A percentile compares a stretch with the other conserved stretches of the same genome.
Evolutionary conservation across 768 basidiomycete species (phyloP).

Genomic region (Lactarius akahatsu): DNA sequence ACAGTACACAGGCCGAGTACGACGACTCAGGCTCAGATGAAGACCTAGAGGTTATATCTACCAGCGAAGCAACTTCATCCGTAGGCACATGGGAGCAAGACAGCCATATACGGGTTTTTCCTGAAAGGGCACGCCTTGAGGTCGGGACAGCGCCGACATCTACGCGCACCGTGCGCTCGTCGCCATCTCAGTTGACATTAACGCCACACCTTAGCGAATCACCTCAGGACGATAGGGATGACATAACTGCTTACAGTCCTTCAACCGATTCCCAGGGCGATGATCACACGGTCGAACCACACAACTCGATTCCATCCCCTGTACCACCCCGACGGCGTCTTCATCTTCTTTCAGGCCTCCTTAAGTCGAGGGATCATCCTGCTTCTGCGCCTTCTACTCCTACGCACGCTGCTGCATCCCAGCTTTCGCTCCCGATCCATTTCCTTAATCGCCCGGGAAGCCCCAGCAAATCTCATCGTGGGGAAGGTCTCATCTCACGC

Average conservation of each 20-base stretch:
- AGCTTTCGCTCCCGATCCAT: slow-evolving; percentile 27
- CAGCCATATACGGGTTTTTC: slow-evolving; percentile 6
- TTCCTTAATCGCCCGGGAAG: slow-evolving; percentile 24
- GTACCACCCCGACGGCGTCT: slow-evolving; percentile 24
- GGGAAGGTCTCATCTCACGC: slow-evolving; percentile 24
- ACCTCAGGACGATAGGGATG: slow-evolving; percentile 20
- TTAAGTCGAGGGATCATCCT: slow-evolving; percentile 26
- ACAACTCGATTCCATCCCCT: slow-evolving; percentile 21
- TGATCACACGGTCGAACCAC: neutral
- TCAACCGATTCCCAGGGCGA: slow-evolving; percentile 24
- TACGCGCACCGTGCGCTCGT: slow-evolving; percentile 17
- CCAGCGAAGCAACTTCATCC: slow-evolving; percentile 21
- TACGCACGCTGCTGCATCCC: slow-evolving; percentile 27
- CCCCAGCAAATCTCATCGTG: slow-evolving; percentile 22
- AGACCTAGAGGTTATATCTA: slow-evolving; percentile 29
- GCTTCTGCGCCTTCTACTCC: slow-evolving; percentile 29
- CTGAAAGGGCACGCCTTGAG: slow-evolving; percentile 3
- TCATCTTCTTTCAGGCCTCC: slow-evolving; percentile 24
- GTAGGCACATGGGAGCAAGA: slow-evolving; percentile 22
- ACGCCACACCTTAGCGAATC: slow-evolving; percentile 10
- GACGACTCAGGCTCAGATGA: slow-evolving; percentile 29
- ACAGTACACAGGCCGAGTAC: slow-evolving; percentile 29
- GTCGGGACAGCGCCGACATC: slow-evolving; percentile 6
- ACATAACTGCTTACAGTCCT: slow-evolving; percentile 22
- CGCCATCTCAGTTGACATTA: slow-evolving; percentile 27